These are phyloP conservation scores for Knufia fluminis DNA, from an alignment of 2,329 filamentous ascomycete genomes.

Conservation along the genomic window DNA sequence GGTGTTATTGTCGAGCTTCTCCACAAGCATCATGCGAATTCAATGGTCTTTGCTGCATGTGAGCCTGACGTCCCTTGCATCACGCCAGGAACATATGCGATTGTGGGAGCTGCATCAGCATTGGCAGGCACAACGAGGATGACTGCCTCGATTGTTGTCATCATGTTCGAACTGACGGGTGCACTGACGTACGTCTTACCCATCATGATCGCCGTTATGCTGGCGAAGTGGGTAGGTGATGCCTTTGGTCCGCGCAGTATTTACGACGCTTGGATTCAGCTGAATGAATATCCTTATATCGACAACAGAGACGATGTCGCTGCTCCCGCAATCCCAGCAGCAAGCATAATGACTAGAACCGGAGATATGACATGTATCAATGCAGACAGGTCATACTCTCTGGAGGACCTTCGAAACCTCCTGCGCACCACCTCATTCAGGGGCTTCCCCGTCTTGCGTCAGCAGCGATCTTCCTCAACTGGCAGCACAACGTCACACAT, in stretches of 20 bases:
- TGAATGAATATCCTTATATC: conserved; percentile 91
- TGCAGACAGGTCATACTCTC: conserved; percentile 70
- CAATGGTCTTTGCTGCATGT: conserved; percentile 69
- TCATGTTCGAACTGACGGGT: conserved; percentile 98
- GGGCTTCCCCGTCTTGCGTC: conserved; percentile 73
- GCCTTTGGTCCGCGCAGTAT: conserved; percentile 87
- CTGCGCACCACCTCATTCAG: conserved; percentile 69
- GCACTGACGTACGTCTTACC: conserved; percentile 92
- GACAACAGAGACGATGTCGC: conserved; percentile 75
- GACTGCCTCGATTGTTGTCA: conserved; percentile 97
- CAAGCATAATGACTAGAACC: conserved; percentile 82
- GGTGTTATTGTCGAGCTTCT: conserved; percentile 85
- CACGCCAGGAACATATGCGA: conserved; percentile 90
- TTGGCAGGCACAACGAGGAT: conserved; percentile 88
- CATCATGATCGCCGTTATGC: conserved; percentile 98
- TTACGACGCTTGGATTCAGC: conserved; percentile 95
- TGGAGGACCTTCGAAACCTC: conserved; percentile 61
- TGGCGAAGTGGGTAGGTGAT: conserved; percentile 96
- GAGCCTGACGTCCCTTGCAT: conserved; percentile 80
- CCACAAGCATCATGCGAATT: conserved; percentile 67
- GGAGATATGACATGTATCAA: conserved; percentile 85
- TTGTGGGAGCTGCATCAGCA: conserved; percentile 90
- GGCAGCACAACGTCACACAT: not conserved
- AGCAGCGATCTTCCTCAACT: conserved; percentile 4
- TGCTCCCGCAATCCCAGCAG: conserved; percentile 76